Evolutionary conservation across 768 basidiomycete species (phyloP), one percentile per base, ranked within the genome.

Genomic region (Kwoniella shandongensis): DNA sequence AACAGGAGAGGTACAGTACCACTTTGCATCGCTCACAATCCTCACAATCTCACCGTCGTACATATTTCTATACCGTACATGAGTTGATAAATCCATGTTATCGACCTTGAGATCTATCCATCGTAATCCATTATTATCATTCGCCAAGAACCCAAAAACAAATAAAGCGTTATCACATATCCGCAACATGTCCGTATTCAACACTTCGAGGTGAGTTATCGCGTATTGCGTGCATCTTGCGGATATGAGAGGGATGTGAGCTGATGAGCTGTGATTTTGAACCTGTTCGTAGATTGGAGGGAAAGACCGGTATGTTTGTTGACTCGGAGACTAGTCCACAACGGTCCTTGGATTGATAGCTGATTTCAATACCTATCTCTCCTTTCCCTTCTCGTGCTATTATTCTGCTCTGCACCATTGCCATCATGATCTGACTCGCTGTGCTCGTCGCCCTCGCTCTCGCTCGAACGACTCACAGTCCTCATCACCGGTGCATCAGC

Each of bases 401-500:
- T n/a, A n/a, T n/a, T n/a, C n/a, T n/a, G n/a, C n/a, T n/a, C n/a
- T n/a, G n/a, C n/a, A n/a, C n/a, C n/a, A n/a, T n/a, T n/a, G n/a
- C n/a, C n/a, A n/a, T n/a, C n/a, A n/a, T n/a, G n/a, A n/a, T 32
- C 32, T 32, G 7, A 32, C 6, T 32, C 32, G 32, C 32, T 32
- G 32, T 13, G 32, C 32, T 32, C 25, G 36, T 38, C 11, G n/a
- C 11, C 36, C 36, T n/a, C n/a, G 4, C 10, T 42, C n/a, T 27
- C 39, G 35, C 39, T 47, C 30, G 30, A 25, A 27, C 51, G 15
- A 22, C 26, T 12, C 25, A 89, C 86, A 30, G 87, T 91, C 56
- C 82, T 94, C 47, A 82, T 94, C 59, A 94, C 91, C 26, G 91
- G 91, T 20, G 91, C 91, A 3, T 89, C 88, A 73, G 83, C 86